A percentile compares a stretch with the other conserved stretches of the same genome.
These are phyloP conservation scores for Russula sp. DNA, from an alignment of 768 basidiomycete genomes.

Conservation along the genomic window DNA sequence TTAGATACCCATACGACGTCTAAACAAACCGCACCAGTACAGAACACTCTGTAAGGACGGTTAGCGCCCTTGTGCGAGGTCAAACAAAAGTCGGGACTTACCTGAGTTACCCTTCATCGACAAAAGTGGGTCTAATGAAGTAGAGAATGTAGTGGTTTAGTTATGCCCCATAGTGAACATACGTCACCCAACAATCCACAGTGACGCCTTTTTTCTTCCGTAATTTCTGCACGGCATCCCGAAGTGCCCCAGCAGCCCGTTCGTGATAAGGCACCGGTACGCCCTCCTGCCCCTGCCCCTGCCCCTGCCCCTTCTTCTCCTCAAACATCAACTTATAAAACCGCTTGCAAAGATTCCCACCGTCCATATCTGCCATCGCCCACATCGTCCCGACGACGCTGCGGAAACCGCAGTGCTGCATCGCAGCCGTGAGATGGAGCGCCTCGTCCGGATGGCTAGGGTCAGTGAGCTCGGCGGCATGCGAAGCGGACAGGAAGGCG, in stretches of 20 bases:
- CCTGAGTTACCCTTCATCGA: neutral
- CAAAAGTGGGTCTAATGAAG: neutral
- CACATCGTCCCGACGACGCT: conserved; percentile 22
- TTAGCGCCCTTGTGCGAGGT: neutral
- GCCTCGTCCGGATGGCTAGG: conserved; percentile 15
- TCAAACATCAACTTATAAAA: conserved; percentile 17
- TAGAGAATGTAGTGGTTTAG: too few relatives aligned
- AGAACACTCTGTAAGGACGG: neutral
- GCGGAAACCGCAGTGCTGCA: conserved; percentile 27
- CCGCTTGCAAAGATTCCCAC: conserved; percentile 9
- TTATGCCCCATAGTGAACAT: conserved; percentile 25
- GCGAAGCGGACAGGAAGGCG: conserved; percentile 21
- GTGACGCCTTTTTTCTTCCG: conserved; percentile 7
- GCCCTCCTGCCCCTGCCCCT: neutral
- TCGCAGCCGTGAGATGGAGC: conserved; percentile 25
- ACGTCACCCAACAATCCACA: conserved; percentile 23
- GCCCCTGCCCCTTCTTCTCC: neutral
- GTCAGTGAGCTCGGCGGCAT: neutral
- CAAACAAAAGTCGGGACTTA: neutral
- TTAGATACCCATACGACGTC: neutral
- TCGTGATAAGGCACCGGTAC: neutral
- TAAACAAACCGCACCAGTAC: neutral
- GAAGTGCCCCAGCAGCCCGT: conserved; percentile 8
- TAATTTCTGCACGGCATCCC: conserved; percentile 14
- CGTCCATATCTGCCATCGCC: conserved; percentile 28